Conservation (phyloP, 2,329 filamentous ascomycete species). For the Arthrobotrys sphaeroides region DNA sequence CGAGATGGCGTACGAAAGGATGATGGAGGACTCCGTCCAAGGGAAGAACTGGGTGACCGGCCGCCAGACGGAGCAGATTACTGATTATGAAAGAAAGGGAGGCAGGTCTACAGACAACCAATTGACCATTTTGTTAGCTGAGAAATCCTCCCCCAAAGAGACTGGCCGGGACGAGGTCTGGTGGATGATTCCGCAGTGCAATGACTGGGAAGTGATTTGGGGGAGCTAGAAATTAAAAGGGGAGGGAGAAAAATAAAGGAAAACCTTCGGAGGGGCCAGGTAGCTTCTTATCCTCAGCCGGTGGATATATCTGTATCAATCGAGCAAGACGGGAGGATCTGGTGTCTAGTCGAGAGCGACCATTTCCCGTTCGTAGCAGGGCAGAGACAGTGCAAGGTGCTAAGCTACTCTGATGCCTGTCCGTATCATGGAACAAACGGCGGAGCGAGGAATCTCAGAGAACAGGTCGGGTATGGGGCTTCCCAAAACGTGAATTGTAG, state of each 20-base stretch:
- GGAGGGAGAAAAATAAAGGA: not conserved
- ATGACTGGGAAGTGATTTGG: not conserved
- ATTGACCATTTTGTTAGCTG: slow-evolving; percentile 49
- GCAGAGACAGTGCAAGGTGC: slow-evolving; percentile 8
- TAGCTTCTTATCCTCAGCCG: slow-evolving; percentile 23
- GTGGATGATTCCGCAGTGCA: slow-evolving; percentile 9
- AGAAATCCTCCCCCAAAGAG: slow-evolving; percentile 20
- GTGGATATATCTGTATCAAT: slow-evolving; percentile 15
- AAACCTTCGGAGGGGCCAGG: slow-evolving; percentile 29
- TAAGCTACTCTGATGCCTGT: slow-evolving; percentile 34
- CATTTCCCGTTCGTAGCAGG: slow-evolving; percentile 37
- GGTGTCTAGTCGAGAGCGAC: slow-evolving; percentile 23
- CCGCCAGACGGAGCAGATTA: slow-evolving; percentile 19
- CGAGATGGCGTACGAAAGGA: not conserved
- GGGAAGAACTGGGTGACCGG: slow-evolving; percentile 10
- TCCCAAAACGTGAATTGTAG: slow-evolving; percentile 44
- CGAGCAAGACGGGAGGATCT: slow-evolving; percentile 32
- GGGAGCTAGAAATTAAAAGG: slow-evolving; percentile 14
- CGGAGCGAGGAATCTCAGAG: slow-evolving; percentile 3
- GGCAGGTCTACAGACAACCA: slow-evolving; percentile 39
- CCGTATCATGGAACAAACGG: slow-evolving; percentile 4
- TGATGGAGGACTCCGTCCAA: not conserved
- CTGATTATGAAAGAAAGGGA: slow-evolving; percentile 30
- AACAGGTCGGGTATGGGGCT: slow-evolving; percentile 46
- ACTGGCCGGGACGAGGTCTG: slow-evolving; percentile 3